Evolutionary conservation across 2,329 filamentous ascomycete genomes (phyloP).

Genomic region (Botrytis paeoniae): DNA sequence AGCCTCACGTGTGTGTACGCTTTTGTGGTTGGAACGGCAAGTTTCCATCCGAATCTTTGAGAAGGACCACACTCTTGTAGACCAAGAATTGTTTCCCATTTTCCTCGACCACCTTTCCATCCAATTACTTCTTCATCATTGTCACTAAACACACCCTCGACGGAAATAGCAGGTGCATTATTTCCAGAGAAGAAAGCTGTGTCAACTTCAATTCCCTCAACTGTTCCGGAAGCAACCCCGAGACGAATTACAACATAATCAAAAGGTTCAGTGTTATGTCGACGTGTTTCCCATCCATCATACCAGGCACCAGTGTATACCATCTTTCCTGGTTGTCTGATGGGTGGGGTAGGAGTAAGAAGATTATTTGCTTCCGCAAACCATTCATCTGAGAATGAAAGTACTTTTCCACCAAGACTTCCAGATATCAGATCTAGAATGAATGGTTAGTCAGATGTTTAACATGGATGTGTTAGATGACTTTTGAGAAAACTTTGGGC

Average conservation of each 20-base stretch:
- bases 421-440: constrained; percentile 58
- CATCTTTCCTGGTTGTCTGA: constrained; percentile 64
- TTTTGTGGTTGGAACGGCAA: constrained; percentile 57
- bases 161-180: constrained; percentile 74
- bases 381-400: constrained; percentile 66
- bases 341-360: constrained; percentile 60
- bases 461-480: neutral
- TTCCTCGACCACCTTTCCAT: constrained; percentile 56
- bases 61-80: constrained; percentile 71
- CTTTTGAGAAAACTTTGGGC: neutral
- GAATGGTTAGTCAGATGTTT: constrained; percentile 18
- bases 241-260: constrained; percentile 67
- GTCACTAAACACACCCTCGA: constrained; percentile 69
- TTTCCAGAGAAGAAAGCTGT: constrained; percentile 81
- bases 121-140: constrained; percentile 63
- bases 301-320: constrained; percentile 69
- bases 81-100: constrained; percentile 70
- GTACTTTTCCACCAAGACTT: constrained; percentile 59
- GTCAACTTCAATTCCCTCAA: constrained; percentile 75
- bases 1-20: constrained; percentile 76
- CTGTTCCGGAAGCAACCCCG: constrained; percentile 66
- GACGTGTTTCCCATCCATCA: constrained; percentile 67
- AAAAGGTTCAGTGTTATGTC: constrained; percentile 62
- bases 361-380: constrained; percentile 65
- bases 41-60: constrained; percentile 70